Percentiles rank a stretch among this genome's conserved stretches.
phyloP scores from a whole-genome alignment of 768 basidiomycete species.

The Macrolepiota albuminosa region DNA sequence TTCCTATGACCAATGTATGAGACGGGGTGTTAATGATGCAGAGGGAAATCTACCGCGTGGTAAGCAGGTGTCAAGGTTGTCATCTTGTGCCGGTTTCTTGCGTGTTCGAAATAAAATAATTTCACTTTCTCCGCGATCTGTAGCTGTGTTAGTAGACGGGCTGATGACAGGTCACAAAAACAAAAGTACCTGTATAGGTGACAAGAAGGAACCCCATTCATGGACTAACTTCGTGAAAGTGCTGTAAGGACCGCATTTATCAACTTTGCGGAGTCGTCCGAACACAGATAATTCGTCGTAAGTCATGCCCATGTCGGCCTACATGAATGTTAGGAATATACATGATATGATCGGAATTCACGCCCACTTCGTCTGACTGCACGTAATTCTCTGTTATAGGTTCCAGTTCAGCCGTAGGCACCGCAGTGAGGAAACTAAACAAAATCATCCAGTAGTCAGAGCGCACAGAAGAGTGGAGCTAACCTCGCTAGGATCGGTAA shows the following conservation, averaged over 20 bases:
- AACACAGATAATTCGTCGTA: slow-evolving; percentile 95
- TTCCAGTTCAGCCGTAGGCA: slow-evolving; percentile 94
- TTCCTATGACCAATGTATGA: slow-evolving; percentile 46
- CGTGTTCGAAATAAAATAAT: slow-evolving; percentile 94
- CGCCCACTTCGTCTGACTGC: slow-evolving; percentile 85
- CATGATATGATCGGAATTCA: not conserved
- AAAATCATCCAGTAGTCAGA: not conserved
- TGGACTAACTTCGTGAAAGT: slow-evolving; percentile 94
- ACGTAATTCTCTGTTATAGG: slow-evolving; percentile 93
- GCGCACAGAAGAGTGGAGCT: slow-evolving; percentile 8
- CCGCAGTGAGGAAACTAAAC: slow-evolving; percentile 80
- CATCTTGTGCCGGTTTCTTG: slow-evolving; percentile 98
- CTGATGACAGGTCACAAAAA: not conserved
- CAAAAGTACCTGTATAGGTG: slow-evolving; percentile 69
- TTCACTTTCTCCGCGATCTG: slow-evolving; percentile 98
- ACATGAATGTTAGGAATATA: slow-evolving; percentile 5
- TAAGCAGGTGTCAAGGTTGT: slow-evolving; percentile 92
- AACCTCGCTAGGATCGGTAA: slow-evolving; percentile 81
- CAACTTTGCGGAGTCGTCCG: slow-evolving; percentile 89
- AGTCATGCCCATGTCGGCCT: slow-evolving; percentile 99
- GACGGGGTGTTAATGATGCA: not conserved
- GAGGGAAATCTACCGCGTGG: slow-evolving; percentile 68
- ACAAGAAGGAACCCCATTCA: slow-evolving; percentile 86
- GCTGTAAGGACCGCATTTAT: slow-evolving; percentile 97
- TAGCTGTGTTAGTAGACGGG: not conserved